These are phyloP conservation scores for Leccinum boreale DNA, from an alignment of 768 basidiomycete genomes.

Conservation along the genomic window DNA sequence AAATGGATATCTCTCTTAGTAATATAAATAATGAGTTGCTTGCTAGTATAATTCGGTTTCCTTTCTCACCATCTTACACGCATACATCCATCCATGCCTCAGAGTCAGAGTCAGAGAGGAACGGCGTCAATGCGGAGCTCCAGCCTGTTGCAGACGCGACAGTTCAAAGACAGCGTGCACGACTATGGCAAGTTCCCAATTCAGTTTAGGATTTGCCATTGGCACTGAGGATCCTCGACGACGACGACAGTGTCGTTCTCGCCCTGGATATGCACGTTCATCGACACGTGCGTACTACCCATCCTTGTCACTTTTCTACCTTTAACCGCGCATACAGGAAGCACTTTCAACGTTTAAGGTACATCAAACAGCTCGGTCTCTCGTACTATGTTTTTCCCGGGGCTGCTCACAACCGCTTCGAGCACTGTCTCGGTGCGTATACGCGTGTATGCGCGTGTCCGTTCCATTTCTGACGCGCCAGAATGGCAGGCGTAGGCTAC, in stretches of 20 bases:
- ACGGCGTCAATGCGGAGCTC: background rate
- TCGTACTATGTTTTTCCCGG: constrained; percentile 74
- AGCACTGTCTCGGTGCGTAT: constrained; percentile 70
- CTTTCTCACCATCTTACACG: no score
- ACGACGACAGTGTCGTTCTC: constrained; percentile 25
- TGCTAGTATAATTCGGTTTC: no score
- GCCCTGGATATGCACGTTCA: constrained; percentile 44
- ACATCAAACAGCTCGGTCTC: constrained; percentile 79
- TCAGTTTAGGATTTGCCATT: no score
- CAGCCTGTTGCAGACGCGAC: constrained; percentile 11
- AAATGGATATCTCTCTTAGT: no score
- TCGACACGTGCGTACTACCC: constrained; percentile 56
- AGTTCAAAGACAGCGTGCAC: constrained; percentile 41
- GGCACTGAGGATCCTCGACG: no score
- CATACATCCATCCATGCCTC: background rate
- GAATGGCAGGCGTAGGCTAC: constrained; percentile 61
- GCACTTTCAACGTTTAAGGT: constrained; percentile 75
- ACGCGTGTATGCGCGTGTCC: background rate
- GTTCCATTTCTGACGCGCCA: background rate
- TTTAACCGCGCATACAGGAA: constrained; percentile 28
- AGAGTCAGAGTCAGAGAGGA: constrained; percentile 5
- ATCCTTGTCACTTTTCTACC: background rate
- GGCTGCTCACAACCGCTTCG: constrained; percentile 79
- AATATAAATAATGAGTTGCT: no score
- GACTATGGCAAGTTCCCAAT: constrained; percentile 35